A percentile compares a stretch with the other conserved stretches of the same genome.
These are phyloP conservation scores for Oligophagozyma castellii DNA, from an alignment of 1,139 yeast genomes.

Conservation along the genomic window DNA sequence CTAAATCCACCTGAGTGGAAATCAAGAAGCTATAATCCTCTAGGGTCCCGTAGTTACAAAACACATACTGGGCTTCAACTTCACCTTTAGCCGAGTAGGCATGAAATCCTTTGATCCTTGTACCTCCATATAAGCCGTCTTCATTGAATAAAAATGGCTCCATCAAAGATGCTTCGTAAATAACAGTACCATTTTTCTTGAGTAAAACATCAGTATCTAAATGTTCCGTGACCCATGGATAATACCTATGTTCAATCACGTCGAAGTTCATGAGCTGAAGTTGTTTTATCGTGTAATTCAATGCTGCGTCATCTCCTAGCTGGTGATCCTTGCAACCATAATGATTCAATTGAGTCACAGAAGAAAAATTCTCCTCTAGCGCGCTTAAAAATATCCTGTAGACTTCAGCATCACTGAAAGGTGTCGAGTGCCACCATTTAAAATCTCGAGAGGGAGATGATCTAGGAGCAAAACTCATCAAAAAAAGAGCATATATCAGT, in stretches of 20 bases:
- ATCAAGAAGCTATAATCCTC: constrained; percentile 40
- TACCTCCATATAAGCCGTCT: constrained; percentile 52
- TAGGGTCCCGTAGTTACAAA: constrained; percentile 51
- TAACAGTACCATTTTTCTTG: constrained; percentile 25
- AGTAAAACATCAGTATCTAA: constrained; percentile 34
- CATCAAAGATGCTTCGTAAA: constrained; percentile 46
- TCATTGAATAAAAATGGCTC: constrained; percentile 59
- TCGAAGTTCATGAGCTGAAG: constrained; percentile 30
- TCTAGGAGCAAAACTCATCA: constrained; percentile 69
- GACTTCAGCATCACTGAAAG: constrained; percentile 49
- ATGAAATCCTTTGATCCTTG: constrained; percentile 45
- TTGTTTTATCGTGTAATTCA: constrained; percentile 28
- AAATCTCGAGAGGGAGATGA: constrained; percentile 79
- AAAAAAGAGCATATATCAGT: constrained; percentile 32
- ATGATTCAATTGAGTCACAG: constrained; percentile 26
- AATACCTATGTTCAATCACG: constrained; percentile 43
- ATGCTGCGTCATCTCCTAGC: constrained; percentile 31
- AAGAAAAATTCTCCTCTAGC: constrained; percentile 23
- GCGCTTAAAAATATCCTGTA: constrained; percentile 35
- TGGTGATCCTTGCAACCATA: constrained; percentile 18
- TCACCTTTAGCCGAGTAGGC: constrained; percentile 48
- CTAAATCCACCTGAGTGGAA: constrained; percentile 27
- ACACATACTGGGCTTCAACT: constrained; percentile 39
- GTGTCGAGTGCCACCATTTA: constrained; percentile 56
- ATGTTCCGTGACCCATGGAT: constrained; percentile 42